phyloP scores from a whole-genome alignment of 805 yeast genomes.

The Candida andamanensis region DNA sequence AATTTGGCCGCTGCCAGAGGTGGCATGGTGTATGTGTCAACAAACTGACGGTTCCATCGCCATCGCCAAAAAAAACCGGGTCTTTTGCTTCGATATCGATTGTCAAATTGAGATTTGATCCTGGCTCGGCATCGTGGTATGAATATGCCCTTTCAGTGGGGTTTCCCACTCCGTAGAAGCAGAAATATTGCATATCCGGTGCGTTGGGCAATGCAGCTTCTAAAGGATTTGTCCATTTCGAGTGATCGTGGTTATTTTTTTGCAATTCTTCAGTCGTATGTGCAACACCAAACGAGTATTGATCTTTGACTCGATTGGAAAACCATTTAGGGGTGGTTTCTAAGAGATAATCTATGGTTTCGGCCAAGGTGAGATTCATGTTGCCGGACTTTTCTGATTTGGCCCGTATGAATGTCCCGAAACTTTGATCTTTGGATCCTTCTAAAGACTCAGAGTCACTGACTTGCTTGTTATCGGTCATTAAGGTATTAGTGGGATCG shows the following conservation, averaged over 20 bases:
- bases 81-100: conserved; percentile 59
- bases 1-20: conserved; percentile 67
- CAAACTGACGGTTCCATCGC: conserved; percentile 92
- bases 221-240: conserved; percentile 91
- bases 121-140: conserved; percentile 60
- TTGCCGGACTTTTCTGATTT: conserved; percentile 26
- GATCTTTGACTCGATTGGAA: conserved; percentile 53
- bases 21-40: conserved; percentile 88
- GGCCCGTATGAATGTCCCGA: conserved; percentile 73
- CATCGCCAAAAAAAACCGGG: conserved; percentile 81
- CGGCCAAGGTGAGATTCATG: conserved; percentile 57
- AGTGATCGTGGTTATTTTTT: conserved; percentile 62
- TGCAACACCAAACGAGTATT: conserved; percentile 79
- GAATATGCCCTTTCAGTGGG: conserved; percentile 93
- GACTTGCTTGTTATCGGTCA: conserved; percentile 10
- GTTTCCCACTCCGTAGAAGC: conserved; percentile 95
- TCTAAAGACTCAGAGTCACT: conserved; percentile 17
- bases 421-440: conserved; percentile 29
- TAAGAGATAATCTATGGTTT: conserved; percentile 61
- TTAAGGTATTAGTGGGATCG: conserved; percentile 43
- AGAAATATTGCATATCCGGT: conserved; percentile 82
- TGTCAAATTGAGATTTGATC: conserved; percentile 55
- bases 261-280: conserved; percentile 51
- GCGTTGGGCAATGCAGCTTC: conserved; percentile 92
- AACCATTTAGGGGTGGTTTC: conserved; percentile 77